These are phyloP conservation scores for Malassezia globosa DNA, from an alignment of 1,284 basidiomycete species.

Conservation along the genomic window DNA sequence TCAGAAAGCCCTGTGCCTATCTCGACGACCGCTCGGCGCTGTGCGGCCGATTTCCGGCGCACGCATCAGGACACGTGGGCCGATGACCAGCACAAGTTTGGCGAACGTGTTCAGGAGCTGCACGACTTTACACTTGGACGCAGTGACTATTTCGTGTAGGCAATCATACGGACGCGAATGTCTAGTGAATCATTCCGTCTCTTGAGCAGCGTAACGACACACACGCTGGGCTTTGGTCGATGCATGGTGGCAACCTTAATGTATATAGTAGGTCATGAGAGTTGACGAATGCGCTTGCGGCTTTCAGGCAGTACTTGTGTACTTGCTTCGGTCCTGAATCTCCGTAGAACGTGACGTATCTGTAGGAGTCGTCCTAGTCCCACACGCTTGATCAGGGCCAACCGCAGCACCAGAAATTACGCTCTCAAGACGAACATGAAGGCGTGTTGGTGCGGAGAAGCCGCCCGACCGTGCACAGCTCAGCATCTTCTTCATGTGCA, in stretches of 20 bases:
- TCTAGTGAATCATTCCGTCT: background rate
- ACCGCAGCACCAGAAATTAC: no score
- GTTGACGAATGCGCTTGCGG: no score
- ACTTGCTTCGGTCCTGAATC: no score
- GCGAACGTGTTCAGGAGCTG: conserved; percentile 51
- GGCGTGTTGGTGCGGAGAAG: conserved; percentile 29
- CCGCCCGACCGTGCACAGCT: conserved; percentile 27
- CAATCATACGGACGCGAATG: no score
- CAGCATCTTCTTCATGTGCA: conserved; percentile 51
- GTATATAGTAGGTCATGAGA: background rate
- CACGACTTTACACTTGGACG: conserved; percentile 41
- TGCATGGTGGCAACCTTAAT: background rate
- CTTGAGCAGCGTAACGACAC: background rate
- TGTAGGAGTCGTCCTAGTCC: no score
- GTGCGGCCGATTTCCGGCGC: conserved; percentile 63
- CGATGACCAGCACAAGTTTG: conserved; percentile 78
- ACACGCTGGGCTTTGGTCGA: background rate
- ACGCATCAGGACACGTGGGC: conserved; percentile 64
- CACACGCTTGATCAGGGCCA: no score
- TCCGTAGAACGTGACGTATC: no score
- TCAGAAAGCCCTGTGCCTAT: conserved; percentile 84
- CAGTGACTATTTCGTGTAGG: conserved; percentile 42
- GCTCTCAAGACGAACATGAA: conserved; percentile 37
- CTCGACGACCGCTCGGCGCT: conserved; percentile 74
- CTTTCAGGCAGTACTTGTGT: no score